phyloP scores from a whole-genome alignment of 352 stramenopile genomes.

The Phytophthora quininea region DNA sequence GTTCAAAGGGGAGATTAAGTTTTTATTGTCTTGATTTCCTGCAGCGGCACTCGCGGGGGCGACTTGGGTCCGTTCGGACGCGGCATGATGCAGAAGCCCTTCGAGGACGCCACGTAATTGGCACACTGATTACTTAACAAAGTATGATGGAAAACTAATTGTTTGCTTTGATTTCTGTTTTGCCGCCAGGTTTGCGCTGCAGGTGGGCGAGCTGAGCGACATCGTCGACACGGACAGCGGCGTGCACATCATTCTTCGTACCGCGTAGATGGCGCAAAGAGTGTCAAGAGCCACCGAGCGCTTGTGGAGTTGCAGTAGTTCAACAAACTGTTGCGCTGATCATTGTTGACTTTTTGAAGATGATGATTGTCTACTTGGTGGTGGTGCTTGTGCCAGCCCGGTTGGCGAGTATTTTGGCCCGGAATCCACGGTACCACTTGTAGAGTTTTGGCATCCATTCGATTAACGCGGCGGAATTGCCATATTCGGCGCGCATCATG shows the following conservation, averaged over 20 bases:
- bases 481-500: no score
- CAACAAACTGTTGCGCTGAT: neutral
- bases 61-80: conserved; percentile 91
- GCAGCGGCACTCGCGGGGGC: conserved; percentile 80
- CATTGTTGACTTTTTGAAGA: no score
- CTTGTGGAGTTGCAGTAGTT: conserved; percentile 13
- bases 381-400: no score
- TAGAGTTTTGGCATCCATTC: no score
- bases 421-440: no score
- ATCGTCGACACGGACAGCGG: conserved; percentile 96
- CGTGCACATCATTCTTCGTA: conserved; percentile 97
- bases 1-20: neutral
- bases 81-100: conserved; percentile 93
- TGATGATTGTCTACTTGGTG: no score
- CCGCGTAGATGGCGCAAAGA: conserved; percentile 49
- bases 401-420: no score
- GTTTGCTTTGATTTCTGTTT: conserved; percentile 1
- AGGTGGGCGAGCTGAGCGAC: conserved; percentile 92
- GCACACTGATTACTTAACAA: no score
- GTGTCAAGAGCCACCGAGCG: neutral
- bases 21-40: neutral
- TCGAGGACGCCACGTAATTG: conserved; percentile 84
- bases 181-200: conserved; percentile 77
- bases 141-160: neutral
- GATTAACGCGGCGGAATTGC: no score